phyloP scores from a whole-genome alignment of 352 stramenopile genomes.

The Pythium phragmiticola region DNA sequence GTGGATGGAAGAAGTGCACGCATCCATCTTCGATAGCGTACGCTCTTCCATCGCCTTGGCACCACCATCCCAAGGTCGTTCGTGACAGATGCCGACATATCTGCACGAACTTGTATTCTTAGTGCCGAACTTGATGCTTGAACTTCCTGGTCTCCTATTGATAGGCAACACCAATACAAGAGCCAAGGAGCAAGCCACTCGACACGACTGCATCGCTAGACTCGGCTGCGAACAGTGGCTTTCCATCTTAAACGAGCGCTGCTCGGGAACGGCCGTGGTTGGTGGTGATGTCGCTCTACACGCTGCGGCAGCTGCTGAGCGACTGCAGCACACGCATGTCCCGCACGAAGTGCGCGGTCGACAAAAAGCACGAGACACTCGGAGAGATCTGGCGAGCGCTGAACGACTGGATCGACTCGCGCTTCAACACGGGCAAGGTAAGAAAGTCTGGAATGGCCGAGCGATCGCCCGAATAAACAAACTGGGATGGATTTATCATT shows the following conservation, averaged over 20 bases:
- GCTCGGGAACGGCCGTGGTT: not conserved
- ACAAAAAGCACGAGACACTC: constrained; percentile 72
- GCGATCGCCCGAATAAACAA: too few species aligned
- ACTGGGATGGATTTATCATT: not conserved
- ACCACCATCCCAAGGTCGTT: too few species aligned
- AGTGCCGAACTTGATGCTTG: not conserved
- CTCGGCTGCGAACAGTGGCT: not conserved
- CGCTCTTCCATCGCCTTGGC: too few species aligned
- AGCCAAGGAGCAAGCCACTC: not conserved
- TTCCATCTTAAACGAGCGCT: not conserved
- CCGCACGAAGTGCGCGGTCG: constrained; percentile 49
- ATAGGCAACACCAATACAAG: constrained; percentile 5
- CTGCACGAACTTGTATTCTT: not conserved
- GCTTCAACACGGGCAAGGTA: constrained; percentile 67
- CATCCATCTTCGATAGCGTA: too few species aligned
- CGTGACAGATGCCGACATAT: too few species aligned
- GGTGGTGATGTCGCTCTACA: constrained; percentile 66
- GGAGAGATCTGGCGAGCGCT: constrained; percentile 70
- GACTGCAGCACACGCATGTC: constrained; percentile 63
- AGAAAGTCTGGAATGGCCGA: not conserved
- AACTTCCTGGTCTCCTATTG: not conserved
- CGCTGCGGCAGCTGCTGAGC: constrained; percentile 68
- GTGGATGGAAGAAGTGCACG: too few species aligned
- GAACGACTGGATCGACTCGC: constrained; percentile 77
- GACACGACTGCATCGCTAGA: not conserved